Conservation (phyloP, 768 basidiomycete species). For the Coprinopsis cinerea region DNA sequence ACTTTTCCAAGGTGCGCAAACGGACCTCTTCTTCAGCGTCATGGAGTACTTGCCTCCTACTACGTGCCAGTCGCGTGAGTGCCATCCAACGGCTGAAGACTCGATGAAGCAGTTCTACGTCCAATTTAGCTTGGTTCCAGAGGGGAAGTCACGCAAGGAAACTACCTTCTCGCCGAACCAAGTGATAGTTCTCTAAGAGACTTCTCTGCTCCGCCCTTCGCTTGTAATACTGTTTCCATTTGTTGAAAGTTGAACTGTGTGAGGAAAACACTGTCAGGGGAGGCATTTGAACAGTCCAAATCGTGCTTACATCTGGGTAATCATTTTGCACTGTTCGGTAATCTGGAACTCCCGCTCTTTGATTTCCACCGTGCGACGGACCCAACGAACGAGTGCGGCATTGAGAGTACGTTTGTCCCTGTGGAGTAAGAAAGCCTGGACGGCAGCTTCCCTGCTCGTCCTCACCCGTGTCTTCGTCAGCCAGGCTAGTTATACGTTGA, state of each 20-base stretch:
- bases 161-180: slow-evolving; percentile 51
- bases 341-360: slow-evolving; percentile 6
- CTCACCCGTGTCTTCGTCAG: neutral
- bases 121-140: slow-evolving; percentile 5
- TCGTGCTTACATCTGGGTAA: neutral
- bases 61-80: slow-evolving; percentile 53
- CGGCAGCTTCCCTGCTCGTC: neutral
- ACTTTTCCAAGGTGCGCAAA: slow-evolving; percentile 39
- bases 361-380: slow-evolving; percentile 5
- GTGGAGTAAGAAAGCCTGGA: neutral
- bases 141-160: slow-evolving; percentile 1
- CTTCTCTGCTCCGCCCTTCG: neutral
- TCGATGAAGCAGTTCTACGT: slow-evolving; percentile 57
- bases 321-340: neutral
- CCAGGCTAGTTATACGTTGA: neutral
- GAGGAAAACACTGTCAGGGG: neutral
- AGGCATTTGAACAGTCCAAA: too few relatives aligned
- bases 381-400: neutral
- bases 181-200: neutral
- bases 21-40: slow-evolving; percentile 61
- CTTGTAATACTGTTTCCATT: slow-evolving; percentile 4
- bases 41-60: slow-evolving; percentile 52
- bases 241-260: neutral
- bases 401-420: neutral
- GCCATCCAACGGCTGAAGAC: slow-evolving; percentile 68